These are phyloP conservation scores for Ophiostoma ulmi DNA, from an alignment of 2,329 filamentous ascomycete genomes.

Conservation along the genomic window DNA sequence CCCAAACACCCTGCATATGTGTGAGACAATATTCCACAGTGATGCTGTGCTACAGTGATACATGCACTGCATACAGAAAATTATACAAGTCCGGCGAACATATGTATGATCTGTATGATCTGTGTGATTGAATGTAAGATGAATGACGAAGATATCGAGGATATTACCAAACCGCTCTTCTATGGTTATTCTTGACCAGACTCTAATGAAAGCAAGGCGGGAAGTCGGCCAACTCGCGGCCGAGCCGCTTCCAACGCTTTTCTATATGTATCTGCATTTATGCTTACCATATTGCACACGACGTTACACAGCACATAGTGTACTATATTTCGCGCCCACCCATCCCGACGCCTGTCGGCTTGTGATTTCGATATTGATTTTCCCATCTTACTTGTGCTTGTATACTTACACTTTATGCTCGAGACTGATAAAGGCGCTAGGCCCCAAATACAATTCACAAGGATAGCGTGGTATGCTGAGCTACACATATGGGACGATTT, in stretches of 20 bases:
- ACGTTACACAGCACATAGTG: neutral
- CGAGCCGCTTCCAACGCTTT: neutral
- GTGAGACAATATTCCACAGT: neutral
- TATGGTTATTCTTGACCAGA: neutral
- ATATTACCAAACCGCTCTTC: neutral
- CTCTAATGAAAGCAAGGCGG: neutral
- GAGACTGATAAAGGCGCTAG: neutral
- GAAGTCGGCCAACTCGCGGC: no score
- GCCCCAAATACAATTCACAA: neutral
- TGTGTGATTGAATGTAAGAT: neutral
- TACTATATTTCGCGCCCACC: neutral
- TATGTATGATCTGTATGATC: neutral
- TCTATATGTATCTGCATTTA: neutral
- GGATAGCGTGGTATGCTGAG: neutral
- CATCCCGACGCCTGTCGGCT: neutral
- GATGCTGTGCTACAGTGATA: constrained; percentile 6
- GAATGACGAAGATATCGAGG: neutral
- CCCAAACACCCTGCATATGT: constrained; percentile 1
- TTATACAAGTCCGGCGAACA: neutral
- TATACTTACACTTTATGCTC: neutral
- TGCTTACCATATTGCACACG: no score
- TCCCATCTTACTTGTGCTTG: neutral
- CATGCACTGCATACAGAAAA: constrained; percentile 3
- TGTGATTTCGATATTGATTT: neutral
- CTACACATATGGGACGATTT: neutral